A percentile compares a stretch with the other conserved stretches of the same genome.
phyloP scores from a whole-genome alignment of 805 yeast genomes.

The Teunomyces stri region DNA sequence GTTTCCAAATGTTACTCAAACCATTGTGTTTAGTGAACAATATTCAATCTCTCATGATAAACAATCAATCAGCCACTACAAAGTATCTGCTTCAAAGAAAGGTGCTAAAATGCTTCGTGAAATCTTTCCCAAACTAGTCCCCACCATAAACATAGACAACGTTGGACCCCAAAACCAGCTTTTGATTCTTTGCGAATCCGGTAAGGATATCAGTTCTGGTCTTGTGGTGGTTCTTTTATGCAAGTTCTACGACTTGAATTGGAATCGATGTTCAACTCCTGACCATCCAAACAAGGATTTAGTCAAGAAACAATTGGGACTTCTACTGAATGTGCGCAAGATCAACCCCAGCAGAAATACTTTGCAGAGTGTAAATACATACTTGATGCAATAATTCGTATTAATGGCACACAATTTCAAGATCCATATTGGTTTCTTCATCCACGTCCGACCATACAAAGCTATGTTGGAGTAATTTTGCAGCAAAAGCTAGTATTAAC shows the following conservation, averaged over 20 bases:
- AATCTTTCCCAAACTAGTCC: constrained; percentile 43
- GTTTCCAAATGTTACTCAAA: constrained; percentile 6
- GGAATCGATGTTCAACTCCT: constrained; percentile 24
- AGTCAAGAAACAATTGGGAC: constrained; percentile 55
- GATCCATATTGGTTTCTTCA: neutral
- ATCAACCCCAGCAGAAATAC: constrained; percentile 79
- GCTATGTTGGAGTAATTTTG: constrained; percentile 28
- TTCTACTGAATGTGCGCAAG: constrained; percentile 44
- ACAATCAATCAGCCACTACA: constrained; percentile 10
- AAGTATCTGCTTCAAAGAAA: constrained; percentile 47
- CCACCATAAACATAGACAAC: constrained; percentile 10
- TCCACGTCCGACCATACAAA: constrained; percentile 26
- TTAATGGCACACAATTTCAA: neutral
- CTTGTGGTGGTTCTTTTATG: constrained; percentile 54
- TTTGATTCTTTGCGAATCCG: constrained; percentile 59
- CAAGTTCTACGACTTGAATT: constrained; percentile 39
- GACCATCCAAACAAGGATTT: constrained; percentile 42
- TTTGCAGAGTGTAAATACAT: constrained; percentile 65
- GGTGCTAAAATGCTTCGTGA: constrained; percentile 63
- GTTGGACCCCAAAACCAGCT: constrained; percentile 11
- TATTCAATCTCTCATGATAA: constrained; percentile 12
- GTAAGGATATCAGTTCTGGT: constrained; percentile 65
- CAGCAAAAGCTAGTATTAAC: constrained; percentile 34
- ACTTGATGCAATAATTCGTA: constrained; percentile 31
- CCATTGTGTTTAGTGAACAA: constrained; percentile 26